Base-by-base conservation (phyloP, 768 basidiomycete genomes). In the Leccinum ochraceum region DNA sequence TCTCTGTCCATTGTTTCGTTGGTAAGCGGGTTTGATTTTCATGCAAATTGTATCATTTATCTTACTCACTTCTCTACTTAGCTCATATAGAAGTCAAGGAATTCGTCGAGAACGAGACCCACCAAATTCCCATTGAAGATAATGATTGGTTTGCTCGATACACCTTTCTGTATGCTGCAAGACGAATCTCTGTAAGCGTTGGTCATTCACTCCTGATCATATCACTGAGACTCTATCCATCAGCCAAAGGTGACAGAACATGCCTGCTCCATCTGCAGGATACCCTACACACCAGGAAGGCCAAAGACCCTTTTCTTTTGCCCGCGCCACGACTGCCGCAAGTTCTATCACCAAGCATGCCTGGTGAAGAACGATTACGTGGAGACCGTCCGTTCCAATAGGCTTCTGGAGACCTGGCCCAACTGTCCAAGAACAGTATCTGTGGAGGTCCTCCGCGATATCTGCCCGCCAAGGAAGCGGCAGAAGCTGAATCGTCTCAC, bases 241-340 rank as follows among this genome's bases (percentile, higher is more conserved):
- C 39, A 86, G 83, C 83, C 82, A 13, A 79, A 76, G 63, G 79
- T 76, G 0, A 68, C 74, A 0, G 54, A 66, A 0, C 52, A 55
- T 13, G 75, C 79, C 0, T 87, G 86, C 57, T 11, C 44, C 9
- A 63, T 76, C 4, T 88, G 86, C 71, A 62, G 62, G 13, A 46
- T 69, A 3, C 79, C 81, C 0, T 88, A 87, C 63, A 74, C 73
- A 30, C 81, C 84, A 0, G 75, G 80, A 65, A 74, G 46, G 24
- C 67, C 44, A 52, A 68, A 26, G 58, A 66, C 82, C 7, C 83
- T 83, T 73, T 83, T 87, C 56, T 85, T 85, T 56, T 88, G 86
- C 64, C 84, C 85, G 0, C 79, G 81, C 0, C 82, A 80, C 0
- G 57, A 63, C 0, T 88, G 86, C 61, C 69, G 77, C 11, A 76